Conservation (phyloP, 2,329 filamentous ascomycete genomes). For the Xylaria sp. region DNA sequence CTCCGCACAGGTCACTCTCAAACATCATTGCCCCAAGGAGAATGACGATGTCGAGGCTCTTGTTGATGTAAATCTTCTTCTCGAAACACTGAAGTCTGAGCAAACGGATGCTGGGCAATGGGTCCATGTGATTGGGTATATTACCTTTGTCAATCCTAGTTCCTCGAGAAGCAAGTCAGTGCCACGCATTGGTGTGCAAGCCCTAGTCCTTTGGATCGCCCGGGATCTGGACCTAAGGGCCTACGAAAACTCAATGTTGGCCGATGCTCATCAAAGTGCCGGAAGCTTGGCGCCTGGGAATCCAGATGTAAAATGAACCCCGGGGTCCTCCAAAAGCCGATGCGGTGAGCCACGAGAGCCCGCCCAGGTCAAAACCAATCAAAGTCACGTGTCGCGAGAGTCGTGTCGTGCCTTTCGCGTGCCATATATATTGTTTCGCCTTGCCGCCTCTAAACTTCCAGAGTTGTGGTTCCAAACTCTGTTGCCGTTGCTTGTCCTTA, state of each 20-base stretch:
- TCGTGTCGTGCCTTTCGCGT: slow-evolving; percentile 25
- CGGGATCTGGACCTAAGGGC: slow-evolving; percentile 37
- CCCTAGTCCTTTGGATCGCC: slow-evolving; percentile 37
- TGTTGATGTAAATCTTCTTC: slow-evolving; percentile 78
- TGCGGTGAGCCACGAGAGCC: slow-evolving; percentile 11
- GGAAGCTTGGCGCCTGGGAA: slow-evolving; percentile 11
- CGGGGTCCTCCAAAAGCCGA: slow-evolving; percentile 15
- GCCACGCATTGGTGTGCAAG: slow-evolving; percentile 65
- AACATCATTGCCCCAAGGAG: slow-evolving; percentile 70
- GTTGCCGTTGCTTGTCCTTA: slow-evolving; percentile 1
- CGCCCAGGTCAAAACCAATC: slow-evolving; percentile 8
- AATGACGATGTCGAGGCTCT: slow-evolving; percentile 60
- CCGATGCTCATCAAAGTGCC: slow-evolving; percentile 14
- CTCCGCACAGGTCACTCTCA: slow-evolving; percentile 72
- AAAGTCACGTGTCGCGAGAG: slow-evolving; percentile 24
- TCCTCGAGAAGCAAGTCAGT: slow-evolving; percentile 20
- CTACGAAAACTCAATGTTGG: slow-evolving; percentile 38
- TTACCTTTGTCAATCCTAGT: slow-evolving; percentile 54
- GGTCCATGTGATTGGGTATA: slow-evolving; percentile 89
- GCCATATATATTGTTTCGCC: slow-evolving; percentile 3
- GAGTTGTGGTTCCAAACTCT: slow-evolving; percentile 4
- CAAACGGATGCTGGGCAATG: slow-evolving; percentile 81
- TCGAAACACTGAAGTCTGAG: slow-evolving; percentile 71
- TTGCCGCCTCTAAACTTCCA: slow-evolving; percentile 12
- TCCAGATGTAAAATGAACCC: slow-evolving; percentile 14